A percentile compares a stretch with the other conserved stretches of the same genome.
Evolutionary conservation across 768 basidiomycete genomes (phyloP).

Genomic region (Cyathus striatus): DNA sequence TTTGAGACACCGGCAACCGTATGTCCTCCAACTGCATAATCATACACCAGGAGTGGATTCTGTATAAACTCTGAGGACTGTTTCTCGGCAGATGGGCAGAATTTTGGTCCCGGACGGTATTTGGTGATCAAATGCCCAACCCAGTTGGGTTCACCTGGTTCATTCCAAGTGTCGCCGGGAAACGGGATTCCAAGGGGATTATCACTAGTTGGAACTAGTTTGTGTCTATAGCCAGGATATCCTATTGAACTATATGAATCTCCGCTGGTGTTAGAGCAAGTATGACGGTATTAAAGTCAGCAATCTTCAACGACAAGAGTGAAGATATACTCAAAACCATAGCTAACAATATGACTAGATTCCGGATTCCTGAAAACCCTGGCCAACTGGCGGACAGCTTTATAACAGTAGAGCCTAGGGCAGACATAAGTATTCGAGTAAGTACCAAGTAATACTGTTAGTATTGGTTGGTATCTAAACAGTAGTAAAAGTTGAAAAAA

Average conservation of each 20-base stretch:
- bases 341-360: conserved; percentile 51
- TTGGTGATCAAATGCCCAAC: conserved; percentile 52
- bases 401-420: background rate
- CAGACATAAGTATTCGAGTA: too few species aligned
- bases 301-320: background rate
- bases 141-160: conserved; percentile 51
- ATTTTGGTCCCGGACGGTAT: conserved; percentile 30
- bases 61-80: conserved; percentile 23
- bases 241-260: conserved; percentile 54
- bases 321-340: background rate
- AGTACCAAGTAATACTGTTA: too few species aligned
- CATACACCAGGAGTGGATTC: conserved; percentile 43
- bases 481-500: too few species aligned
- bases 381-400: background rate
- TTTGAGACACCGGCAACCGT: conserved; percentile 32
- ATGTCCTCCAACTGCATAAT: conserved; percentile 55
- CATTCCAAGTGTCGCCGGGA: conserved; percentile 46
- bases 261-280: conserved; percentile 34
- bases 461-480: too few species aligned
- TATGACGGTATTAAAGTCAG: background rate
- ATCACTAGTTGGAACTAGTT: conserved; percentile 27
- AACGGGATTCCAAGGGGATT: conserved; percentile 45
- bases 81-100: conserved; percentile 17
- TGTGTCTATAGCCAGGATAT: conserved; percentile 7
- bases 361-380: conserved; percentile 33